Evolutionary conservation across 441 rosid genomes (phyloP), one percentile per base, ranked within the genome.

Genomic region (Eruca vesicaria): DNA sequence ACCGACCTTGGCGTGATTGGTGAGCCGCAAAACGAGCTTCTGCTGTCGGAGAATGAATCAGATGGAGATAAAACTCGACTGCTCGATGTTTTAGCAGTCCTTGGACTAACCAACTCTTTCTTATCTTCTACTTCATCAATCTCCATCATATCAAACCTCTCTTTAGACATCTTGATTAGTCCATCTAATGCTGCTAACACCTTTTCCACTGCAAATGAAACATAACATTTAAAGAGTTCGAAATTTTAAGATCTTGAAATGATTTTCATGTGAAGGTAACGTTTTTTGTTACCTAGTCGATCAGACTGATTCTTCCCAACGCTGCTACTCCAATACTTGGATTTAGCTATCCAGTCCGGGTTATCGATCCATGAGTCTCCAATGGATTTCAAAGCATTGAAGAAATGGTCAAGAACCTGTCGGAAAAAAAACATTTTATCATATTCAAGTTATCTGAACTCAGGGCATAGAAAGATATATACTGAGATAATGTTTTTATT

Each of bases 1-100:
- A 95, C 98, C 0, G 98, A 93, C 31, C 84, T 91, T 23, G 99
- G 99, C 2, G 95, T 93, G 9, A 50, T 78, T 3, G 98, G 97
- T 69, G 97, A 90, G 59, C 77, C 78, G 63, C 86, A 82, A 63
- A 71, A 69, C 0, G 92, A 78, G 76, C 63, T 64, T 68, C 69
- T 78, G 66, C 57, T 79, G 18, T 86, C 91, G 18, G 86, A 79
- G 76, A 71, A 79, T 14, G 85, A 74, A 14, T 80, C 87, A 14
- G 71, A 65, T 26, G 86, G 65, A 26, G 85, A 60, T 35, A 66
- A 64, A 7, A 50, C 50, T 63, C 72, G 71, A 60, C 78, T 85
- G 18, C 73, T 72, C 14, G 82, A 84, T 23, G 77, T 59, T 43
- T 62, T 70, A 31, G 55, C 20, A 59, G 12, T 48, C n/a, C 69